A percentile compares a stretch with the other conserved stretches of the same genome.
Conservation (phyloP, 768 basidiomycete genomes). For the Leccinum subgranulosum region DNA sequence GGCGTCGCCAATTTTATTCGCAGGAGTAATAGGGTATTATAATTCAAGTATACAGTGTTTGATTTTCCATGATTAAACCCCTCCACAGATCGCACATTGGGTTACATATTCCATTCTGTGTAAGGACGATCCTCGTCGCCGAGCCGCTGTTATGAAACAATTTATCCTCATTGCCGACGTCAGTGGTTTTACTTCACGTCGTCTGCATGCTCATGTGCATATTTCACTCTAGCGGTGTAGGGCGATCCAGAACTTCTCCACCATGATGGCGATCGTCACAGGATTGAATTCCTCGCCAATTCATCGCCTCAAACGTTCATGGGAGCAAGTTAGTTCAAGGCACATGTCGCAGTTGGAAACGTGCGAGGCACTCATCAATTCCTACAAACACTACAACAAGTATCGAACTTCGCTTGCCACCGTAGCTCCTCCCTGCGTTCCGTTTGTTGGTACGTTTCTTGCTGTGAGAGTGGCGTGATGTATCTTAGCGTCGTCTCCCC, state of each 20-base stretch:
- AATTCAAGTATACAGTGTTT: background rate
- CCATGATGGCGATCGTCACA: constrained; percentile 65
- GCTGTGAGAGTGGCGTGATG: background rate
- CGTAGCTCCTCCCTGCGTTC: constrained; percentile 63
- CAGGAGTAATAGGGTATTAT: constrained; percentile 52
- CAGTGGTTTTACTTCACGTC: constrained; percentile 18
- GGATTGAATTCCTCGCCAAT: constrained; percentile 67
- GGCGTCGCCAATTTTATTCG: constrained; percentile 58
- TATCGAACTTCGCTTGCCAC: constrained; percentile 54
- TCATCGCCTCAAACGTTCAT: constrained; percentile 61
- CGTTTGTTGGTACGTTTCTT: constrained; percentile 56
- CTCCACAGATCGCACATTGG: constrained; percentile 53
- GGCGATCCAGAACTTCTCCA: constrained; percentile 63
- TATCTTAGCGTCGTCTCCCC: background rate
- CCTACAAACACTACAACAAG: constrained; percentile 65
- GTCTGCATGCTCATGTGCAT: constrained; percentile 1
- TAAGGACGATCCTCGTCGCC: constrained; percentile 55
- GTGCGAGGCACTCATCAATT: constrained; percentile 58
- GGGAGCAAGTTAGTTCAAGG: constrained; percentile 53
- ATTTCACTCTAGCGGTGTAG: constrained; percentile 48
- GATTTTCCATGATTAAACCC: background rate
- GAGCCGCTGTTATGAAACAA: constrained; percentile 60
- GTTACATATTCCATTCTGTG: constrained; percentile 55
- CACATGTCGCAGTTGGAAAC: constrained; percentile 46
- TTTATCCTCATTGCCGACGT: constrained; percentile 68